phyloP scores from a whole-genome alignment of 768 basidiomycete species.

The Astraeus odoratus region DNA sequence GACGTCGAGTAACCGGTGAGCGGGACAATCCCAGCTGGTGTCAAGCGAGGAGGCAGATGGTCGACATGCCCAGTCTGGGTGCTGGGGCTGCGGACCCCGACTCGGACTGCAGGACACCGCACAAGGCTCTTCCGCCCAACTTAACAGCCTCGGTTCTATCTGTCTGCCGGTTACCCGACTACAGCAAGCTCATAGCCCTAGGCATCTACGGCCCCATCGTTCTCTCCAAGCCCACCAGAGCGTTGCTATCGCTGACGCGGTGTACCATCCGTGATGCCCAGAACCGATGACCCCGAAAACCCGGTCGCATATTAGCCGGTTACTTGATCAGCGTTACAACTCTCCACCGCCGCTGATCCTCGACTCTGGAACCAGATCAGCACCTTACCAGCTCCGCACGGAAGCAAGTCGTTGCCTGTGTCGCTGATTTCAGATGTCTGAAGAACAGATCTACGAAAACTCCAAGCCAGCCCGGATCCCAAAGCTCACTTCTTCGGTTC shows the following conservation, averaged over 20 bases:
- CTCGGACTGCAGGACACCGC: too few relatives aligned
- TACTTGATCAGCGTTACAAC: too few relatives aligned
- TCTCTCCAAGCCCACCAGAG: not conserved
- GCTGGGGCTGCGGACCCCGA: not conserved
- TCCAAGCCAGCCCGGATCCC: constrained; percentile 11
- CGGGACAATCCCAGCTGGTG: not conserved
- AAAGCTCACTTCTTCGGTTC: constrained; percentile 56
- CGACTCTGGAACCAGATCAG: not conserved
- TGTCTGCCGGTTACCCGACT: too few relatives aligned
- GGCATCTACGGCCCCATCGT: not conserved
- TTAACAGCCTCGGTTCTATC: too few relatives aligned
- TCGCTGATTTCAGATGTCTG: not conserved
- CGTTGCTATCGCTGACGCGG: not conserved
- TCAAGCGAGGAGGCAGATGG: too few relatives aligned
- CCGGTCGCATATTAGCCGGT: too few relatives aligned
- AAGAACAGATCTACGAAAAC: not conserved
- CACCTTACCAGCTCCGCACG: not conserved
- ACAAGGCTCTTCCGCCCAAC: too few relatives aligned
- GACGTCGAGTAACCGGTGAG: not conserved
- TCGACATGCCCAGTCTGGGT: not conserved
- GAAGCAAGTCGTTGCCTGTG: not conserved
- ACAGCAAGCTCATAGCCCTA: not conserved
- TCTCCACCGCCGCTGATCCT: too few relatives aligned
- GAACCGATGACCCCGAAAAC: not conserved
- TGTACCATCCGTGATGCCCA: too few relatives aligned